Percentiles rank a stretch among this genome's conserved stretches.
These are phyloP conservation scores for Fusarium buharicum DNA, from an alignment of 2,329 filamentous ascomycete genomes.

Conservation along the genomic window DNA sequence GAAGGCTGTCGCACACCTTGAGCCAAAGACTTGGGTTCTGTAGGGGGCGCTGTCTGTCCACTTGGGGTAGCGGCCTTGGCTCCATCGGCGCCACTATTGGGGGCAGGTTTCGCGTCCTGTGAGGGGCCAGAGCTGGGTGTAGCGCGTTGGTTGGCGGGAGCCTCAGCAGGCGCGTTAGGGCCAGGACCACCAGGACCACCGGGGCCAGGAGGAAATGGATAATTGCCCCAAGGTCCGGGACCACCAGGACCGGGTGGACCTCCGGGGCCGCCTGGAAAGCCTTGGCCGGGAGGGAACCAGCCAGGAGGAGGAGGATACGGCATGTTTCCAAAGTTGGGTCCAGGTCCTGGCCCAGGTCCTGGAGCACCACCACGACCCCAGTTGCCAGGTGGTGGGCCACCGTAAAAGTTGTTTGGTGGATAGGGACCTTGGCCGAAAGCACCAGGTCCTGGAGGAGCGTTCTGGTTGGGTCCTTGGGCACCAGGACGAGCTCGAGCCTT, in stretches of 20 bases:
- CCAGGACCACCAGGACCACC: constrained; percentile 64
- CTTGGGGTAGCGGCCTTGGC: constrained; percentile 59
- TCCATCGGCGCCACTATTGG: constrained; percentile 63
- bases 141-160: constrained; percentile 64
- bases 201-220: constrained; percentile 66
- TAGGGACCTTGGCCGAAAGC: constrained; percentile 58
- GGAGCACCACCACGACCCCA: constrained; percentile 65
- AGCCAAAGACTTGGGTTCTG: constrained; percentile 64
- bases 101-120: constrained; percentile 59
- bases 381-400: constrained; percentile 61
- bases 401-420: constrained; percentile 60
- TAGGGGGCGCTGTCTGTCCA: constrained; percentile 57
- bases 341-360: constrained; percentile 63
- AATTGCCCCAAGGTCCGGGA: constrained; percentile 68
- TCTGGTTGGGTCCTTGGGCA: constrained; percentile 48
- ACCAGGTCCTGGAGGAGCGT: constrained; percentile 50
- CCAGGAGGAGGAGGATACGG: constrained; percentile 80
- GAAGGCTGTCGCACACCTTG: constrained; percentile 60
- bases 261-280: constrained; percentile 65
- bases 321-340: constrained; percentile 75
- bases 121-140: constrained; percentile 57
- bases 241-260: constrained; percentile 73
- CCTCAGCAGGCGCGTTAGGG: constrained; percentile 58
- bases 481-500: constrained; percentile 56
- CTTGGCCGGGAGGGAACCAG: constrained; percentile 83